Evolutionary conservation across 305 asterid genomes (phyloP), one percentile per base, ranked within the genome.

Genomic region (Fraxinus ornus): DNA sequence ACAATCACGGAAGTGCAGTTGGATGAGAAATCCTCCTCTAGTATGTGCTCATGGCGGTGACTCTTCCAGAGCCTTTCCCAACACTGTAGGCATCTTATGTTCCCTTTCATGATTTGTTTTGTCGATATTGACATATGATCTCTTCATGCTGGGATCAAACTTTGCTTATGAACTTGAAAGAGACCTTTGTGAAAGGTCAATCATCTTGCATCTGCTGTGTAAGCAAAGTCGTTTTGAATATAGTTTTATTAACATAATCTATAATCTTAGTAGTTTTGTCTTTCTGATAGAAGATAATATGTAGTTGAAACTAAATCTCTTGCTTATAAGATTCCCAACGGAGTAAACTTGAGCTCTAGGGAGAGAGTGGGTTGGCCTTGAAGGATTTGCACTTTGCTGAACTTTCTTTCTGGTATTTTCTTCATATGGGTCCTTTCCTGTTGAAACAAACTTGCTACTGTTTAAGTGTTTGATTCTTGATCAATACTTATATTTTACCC

Each of bases 1-100:
- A 83, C 95, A 88, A 87, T 71, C 82, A 30, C 88, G 84, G 5
- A 94, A 89, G 81, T 96, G 99, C 88, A 86, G 92, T 64, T 96
- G 99, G 99, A 85, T 94, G 55, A 86, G 80, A 32, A 90, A 80
- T 86, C 93, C 97, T 86, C 98, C 98, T 36, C 89, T 96, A 79
- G 97, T 92, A 33, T 96, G 99, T 87, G 99, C 99, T 79, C 99
- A 96, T 88, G 99, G 99, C 73, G 99, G 99, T 66, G 99, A 96
- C 88, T 92, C 98, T 24, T 88, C 93, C 81, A 90, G 88, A 88
- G 97, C 98, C 79, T 93, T 96, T 86, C 98, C 99, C 32, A 96
- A 94, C 84, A 96, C 98, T 21, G 99, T 96, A 91, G 70, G 91
- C 85, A 83, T 86, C 81, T 39, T 70, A 35, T 60, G n/a, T n/a